Evolutionary conservation across 1,284 basidiomycete species (phyloP).

Genomic region (Tetrapyrgos nigripes): DNA sequence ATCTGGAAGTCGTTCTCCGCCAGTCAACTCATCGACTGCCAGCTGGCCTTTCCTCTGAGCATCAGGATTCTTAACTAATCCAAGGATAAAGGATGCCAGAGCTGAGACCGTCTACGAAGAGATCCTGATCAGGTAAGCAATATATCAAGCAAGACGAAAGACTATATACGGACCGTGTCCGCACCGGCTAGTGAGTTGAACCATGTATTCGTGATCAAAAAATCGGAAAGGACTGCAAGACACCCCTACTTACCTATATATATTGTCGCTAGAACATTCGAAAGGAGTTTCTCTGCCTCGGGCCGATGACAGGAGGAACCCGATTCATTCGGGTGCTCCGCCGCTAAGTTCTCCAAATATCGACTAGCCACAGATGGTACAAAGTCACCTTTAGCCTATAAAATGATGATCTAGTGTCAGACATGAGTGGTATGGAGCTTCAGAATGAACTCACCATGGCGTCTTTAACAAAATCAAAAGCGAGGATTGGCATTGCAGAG

Average conservation of each 20-base stretch:
- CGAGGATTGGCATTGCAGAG: neutral
- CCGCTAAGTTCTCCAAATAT: slow-evolving; percentile 9
- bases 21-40: slow-evolving; percentile 20
- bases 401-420: neutral
- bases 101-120: slow-evolving; percentile 9
- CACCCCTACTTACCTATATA: slow-evolving; percentile 10
- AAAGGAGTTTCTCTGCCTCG: slow-evolving; percentile 4
- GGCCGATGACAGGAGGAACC: no score
- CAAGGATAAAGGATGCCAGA: slow-evolving; percentile 4
- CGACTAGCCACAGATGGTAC: slow-evolving; percentile 12
- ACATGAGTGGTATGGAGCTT: neutral
- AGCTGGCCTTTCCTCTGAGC: slow-evolving; percentile 22
- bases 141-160: neutral
- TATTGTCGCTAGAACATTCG: slow-evolving; percentile 1
- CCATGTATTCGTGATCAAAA: neutral
- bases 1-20: slow-evolving; percentile 17
- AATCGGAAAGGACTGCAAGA: neutral
- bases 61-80: slow-evolving; percentile 17
- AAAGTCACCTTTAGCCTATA: slow-evolving; percentile 12
- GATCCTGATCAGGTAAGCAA: neutral
- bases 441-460: neutral
- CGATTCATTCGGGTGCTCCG: no score
- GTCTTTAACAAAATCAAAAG: neutral
- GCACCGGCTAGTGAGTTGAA: slow-evolving; percentile 3
- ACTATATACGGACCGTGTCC: slow-evolving; percentile 10